A percentile compares a stretch with the other conserved stretches of the same genome.
phyloP scores from a whole-genome alignment of 257 asterid genomes.

The Ehretia macrophylla region DNA sequence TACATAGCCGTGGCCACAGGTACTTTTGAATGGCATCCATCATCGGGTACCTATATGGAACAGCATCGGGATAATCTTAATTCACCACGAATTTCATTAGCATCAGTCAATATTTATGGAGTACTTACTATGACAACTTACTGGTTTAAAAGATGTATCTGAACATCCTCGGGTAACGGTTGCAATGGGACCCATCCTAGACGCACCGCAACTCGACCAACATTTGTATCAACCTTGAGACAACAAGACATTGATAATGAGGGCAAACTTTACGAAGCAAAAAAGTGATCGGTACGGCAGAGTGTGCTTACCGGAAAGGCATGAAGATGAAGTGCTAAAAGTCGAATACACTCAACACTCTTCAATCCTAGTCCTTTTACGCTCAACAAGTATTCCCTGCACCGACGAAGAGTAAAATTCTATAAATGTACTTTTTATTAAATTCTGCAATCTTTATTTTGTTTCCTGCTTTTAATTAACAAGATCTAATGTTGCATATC shows the following conservation, averaged over 20 bases:
- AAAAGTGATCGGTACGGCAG: background rate
- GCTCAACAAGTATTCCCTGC: constrained; percentile 56
- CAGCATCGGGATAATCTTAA: background rate
- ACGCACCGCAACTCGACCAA: constrained; percentile 53
- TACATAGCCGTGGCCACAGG: constrained; percentile 51
- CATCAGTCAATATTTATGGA: background rate
- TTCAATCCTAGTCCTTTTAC: constrained; percentile 57
- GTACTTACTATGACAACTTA: constrained; percentile 17
- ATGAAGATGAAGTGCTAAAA: constrained; percentile 48
- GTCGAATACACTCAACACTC: constrained; percentile 70
- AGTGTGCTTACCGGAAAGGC: constrained; percentile 58
- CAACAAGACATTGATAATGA: background rate
- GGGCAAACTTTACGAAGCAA: background rate
- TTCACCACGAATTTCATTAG: background rate
- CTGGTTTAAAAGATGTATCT: constrained; percentile 45
- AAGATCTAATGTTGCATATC: background rate
- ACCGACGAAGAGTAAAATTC: background rate
- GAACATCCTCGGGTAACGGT: constrained; percentile 45
- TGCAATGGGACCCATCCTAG: constrained; percentile 70
- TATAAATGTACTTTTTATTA: background rate
- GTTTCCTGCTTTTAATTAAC: background rate
- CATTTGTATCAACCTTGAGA: constrained; percentile 61
- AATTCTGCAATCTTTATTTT: background rate
- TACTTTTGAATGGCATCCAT: constrained; percentile 45
- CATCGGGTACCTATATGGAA: constrained; percentile 40